These are phyloP conservation scores for Yarrowia keelungensis DNA, from an alignment of 805 yeast species.

Conservation along the genomic window DNA sequence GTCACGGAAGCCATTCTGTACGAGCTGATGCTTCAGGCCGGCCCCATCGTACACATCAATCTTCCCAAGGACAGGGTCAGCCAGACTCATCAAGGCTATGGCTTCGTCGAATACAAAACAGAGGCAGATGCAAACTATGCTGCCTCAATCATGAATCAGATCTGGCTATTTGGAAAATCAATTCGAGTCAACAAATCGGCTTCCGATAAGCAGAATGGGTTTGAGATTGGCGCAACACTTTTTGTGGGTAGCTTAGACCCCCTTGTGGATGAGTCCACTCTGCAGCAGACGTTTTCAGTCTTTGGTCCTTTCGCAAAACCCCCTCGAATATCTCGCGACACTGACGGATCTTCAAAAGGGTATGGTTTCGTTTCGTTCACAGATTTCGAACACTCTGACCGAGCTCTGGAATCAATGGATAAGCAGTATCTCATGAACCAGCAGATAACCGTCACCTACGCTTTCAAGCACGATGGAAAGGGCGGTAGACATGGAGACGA, in stretches of 20 bases:
- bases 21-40: slow-evolving; percentile 85
- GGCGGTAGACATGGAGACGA: slow-evolving; percentile 77
- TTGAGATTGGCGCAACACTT: slow-evolving; percentile 68
- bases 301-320: slow-evolving; percentile 68
- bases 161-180: slow-evolving; percentile 65
- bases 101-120: slow-evolving; percentile 75
- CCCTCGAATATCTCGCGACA: slow-evolving; percentile 61
- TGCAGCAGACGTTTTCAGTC: slow-evolving; percentile 64
- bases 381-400: slow-evolving; percentile 71
- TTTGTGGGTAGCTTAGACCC: slow-evolving; percentile 74
- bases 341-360: slow-evolving; percentile 61
- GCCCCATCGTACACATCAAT: slow-evolving; percentile 72
- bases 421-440: slow-evolving; percentile 73
- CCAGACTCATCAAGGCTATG: slow-evolving; percentile 81
- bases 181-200: slow-evolving; percentile 65
- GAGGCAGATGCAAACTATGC: slow-evolving; percentile 75
- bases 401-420: slow-evolving; percentile 71
- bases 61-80: slow-evolving; percentile 81
- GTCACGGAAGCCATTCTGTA: slow-evolving; percentile 75
- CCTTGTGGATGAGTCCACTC: slow-evolving; percentile 64
- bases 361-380: slow-evolving; percentile 71
- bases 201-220: slow-evolving; percentile 44
- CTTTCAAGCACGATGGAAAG: slow-evolving; percentile 67
- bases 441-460: slow-evolving; percentile 68
- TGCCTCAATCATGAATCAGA: slow-evolving; percentile 63